Evolutionary conservation across 345 rosid genomes (phyloP).

Genomic region (Linum usitatissimum): DNA sequence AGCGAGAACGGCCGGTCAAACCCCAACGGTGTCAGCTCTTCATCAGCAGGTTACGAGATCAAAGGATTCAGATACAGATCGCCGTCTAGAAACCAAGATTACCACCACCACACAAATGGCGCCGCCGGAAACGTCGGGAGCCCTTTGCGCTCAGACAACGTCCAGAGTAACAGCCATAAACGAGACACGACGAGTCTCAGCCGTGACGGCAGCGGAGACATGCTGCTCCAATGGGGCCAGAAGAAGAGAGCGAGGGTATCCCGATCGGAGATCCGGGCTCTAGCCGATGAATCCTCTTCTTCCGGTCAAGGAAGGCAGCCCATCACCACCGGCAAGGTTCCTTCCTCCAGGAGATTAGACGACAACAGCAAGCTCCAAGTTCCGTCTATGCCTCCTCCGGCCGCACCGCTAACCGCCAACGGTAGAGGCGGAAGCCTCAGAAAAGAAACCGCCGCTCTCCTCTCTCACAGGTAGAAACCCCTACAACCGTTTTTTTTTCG

Average conservation of each 20-base stretch:
- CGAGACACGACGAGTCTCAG: slow-evolving; percentile 14
- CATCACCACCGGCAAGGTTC: slow-evolving; percentile 14
- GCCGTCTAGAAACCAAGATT: slow-evolving; percentile 27
- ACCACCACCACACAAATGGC: slow-evolving; percentile 15
- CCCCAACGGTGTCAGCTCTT: slow-evolving; percentile 9
- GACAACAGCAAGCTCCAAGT: slow-evolving; percentile 12
- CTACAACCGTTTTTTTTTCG: too few relatives aligned
- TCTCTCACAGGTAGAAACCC: slow-evolving; percentile 28
- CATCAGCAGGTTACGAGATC: slow-evolving; percentile 11
- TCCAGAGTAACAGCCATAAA: slow-evolving; percentile 13
- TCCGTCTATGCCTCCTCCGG: slow-evolving; percentile 25
- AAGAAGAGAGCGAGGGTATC: slow-evolving; percentile 51
- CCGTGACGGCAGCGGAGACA: slow-evolving; percentile 28
- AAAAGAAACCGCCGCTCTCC: slow-evolving; percentile 28
- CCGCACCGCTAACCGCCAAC: not conserved
- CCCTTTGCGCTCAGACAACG: slow-evolving; percentile 16
- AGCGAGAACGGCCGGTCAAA: slow-evolving; percentile 11
- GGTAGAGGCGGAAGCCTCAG: slow-evolving; percentile 20
- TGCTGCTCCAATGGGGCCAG: slow-evolving; percentile 60
- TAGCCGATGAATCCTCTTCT: slow-evolving; percentile 43
- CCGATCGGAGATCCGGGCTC: slow-evolving; percentile 41
- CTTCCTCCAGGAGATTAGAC: slow-evolving; percentile 17
- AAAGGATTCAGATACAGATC: slow-evolving; percentile 30
- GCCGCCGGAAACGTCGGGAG: slow-evolving; percentile 16
- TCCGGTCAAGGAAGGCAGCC: slow-evolving; percentile 32